Base-by-base conservation (phyloP, 148 eudicot genomes). In the Nepenthes mirabilis region DNA sequence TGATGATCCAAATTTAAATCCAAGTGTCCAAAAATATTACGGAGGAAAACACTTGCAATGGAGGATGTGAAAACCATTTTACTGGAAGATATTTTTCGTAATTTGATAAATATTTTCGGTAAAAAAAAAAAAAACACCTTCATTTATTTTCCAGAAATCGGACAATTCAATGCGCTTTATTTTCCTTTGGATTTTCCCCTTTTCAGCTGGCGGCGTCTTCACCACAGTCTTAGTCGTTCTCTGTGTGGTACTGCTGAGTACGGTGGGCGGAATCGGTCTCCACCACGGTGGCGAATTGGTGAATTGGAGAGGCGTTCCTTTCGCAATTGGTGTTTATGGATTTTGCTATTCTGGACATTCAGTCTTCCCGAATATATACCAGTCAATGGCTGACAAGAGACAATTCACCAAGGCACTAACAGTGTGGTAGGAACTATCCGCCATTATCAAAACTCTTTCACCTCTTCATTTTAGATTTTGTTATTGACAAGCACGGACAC, bases 321-420 rank as follows among this genome's bases (percentile, higher is more conserved):
- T 85, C 62, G 83, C 88, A 33, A 75, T 88, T 62, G 98, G 98
- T 56, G 82, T 88, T 5, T 88, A 83, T 60, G 98, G 94, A 7
- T 91, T 81, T 74, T 88, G 96, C 68, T 91, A 75, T 55, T 80
- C 98, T 0, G 98, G 98, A 36, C 98, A 85, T 70, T 66, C 94
- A 14, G 96, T 88, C 32, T 83, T 91, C 67, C 98, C 98, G 34
- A 91, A 91, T 65, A 88, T 91, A 36, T 91, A 91, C 63, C 96
- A 91, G 59, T 91, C 96, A 34, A 91, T 91, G 98, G 90, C 91
- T 36, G 83, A 91, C 70, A 91, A 88, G 65, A 80, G 79, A 36
- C 75, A 88, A 76, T 91, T 88, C 68, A 85, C 80, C 14, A 63
- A 66, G 34, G 98, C 98, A 47, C 36, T 88, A 12, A 47, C 79